Evolutionary conservation across 2,329 filamentous ascomycete species (phyloP).

Genomic region (Parastagonospora nodorum): DNA sequence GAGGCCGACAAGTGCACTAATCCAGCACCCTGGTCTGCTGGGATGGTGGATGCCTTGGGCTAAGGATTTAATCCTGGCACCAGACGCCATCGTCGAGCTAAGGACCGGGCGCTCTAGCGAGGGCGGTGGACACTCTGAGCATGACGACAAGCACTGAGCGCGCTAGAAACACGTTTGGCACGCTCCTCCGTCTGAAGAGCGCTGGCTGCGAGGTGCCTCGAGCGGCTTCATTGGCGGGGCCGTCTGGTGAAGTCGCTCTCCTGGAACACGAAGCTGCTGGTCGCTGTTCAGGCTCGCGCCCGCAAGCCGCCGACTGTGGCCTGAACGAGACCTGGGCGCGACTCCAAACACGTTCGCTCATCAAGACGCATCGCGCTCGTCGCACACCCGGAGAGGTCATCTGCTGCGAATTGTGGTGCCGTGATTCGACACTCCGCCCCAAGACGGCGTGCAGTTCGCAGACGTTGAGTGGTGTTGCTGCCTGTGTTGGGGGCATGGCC

Average conservation of each 20-base stretch:
- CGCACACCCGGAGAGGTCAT: constrained; percentile 17
- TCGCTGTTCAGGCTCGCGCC: constrained; percentile 6
- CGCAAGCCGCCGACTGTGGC: constrained; percentile 23
- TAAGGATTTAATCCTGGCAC: constrained; percentile 6
- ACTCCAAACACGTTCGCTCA: constrained; percentile 21
- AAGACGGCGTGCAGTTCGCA: constrained; percentile 22
- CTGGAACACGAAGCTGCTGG: constrained; percentile 10
- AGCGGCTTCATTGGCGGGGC: constrained; percentile 17
- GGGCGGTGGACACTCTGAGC: constrained; percentile 32
- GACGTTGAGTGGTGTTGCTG: constrained; percentile 21
- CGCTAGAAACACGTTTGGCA: constrained; percentile 26
- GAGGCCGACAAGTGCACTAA: constrained; percentile 17
- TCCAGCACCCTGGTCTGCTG: constrained; percentile 13
- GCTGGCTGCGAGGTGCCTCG: constrained; percentile 13
- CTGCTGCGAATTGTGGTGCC: constrained; percentile 5
- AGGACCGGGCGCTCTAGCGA: constrained; percentile 13
- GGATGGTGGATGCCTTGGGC: constrained; percentile 33
- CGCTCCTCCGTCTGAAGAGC: constrained; percentile 27
- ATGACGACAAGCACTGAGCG: constrained; percentile 36
- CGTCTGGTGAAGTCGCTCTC: constrained; percentile 8
- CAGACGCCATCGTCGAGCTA: constrained; percentile 22
- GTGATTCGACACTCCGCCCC: constrained; percentile 26
- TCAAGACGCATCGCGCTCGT: constrained; percentile 4
- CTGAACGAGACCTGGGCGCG: constrained; percentile 17
- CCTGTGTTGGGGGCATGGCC: constrained; percentile 9